Base-by-base conservation (phyloP, 352 stramenopile genomes). In the Phytophthora pisi region DNA sequence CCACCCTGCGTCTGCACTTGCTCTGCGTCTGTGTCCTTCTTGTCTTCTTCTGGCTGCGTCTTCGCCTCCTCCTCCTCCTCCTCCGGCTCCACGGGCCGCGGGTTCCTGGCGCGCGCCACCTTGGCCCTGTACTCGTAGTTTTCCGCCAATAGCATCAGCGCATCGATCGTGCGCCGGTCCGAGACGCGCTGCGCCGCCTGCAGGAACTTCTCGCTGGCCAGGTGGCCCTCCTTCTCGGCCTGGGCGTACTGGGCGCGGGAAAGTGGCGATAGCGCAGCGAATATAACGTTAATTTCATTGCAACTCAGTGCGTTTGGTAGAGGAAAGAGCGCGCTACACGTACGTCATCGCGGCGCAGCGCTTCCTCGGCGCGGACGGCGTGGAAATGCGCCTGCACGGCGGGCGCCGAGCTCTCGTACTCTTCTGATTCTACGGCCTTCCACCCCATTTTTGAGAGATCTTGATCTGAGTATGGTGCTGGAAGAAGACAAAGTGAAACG, bases 371-470 rank as follows among this genome's bases (percentile, higher is more conserved):
- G 36, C 81, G 82, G 16, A 91, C 66, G 0, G 86, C 86, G 69
- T 94, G 84, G 65, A 90, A 92, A 75, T 94, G 86, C 51, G 86
- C 86, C 76, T 94, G 86, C 28, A 94, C 86, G 45, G 82, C 86
- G 36, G 84, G 84, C 57, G 86, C 69, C 34, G 82, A 84, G 46
- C 72, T 81, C 74, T 89, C 84, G 62, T 89, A 92, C 51, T 92
- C 86, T 70, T 91, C 84, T 54, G 74, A 77, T 64, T 89, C 79
- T 1, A 73, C 69, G 54, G 81, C 75, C 52, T 90, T 90, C 80
- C 77, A 88, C 68, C 84, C 84, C 72, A 79, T 79, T n/a, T 5
- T 34, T 20, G 36, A 16, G 36, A 67, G 36, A 72, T 64, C 59
- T 69, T 66, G 31, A 61, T 50, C 40, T 65, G 36, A 68, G 38